Conservation (phyloP, 2,329 filamentous ascomycete species). For the Neofusicoccum sp. region DNA sequence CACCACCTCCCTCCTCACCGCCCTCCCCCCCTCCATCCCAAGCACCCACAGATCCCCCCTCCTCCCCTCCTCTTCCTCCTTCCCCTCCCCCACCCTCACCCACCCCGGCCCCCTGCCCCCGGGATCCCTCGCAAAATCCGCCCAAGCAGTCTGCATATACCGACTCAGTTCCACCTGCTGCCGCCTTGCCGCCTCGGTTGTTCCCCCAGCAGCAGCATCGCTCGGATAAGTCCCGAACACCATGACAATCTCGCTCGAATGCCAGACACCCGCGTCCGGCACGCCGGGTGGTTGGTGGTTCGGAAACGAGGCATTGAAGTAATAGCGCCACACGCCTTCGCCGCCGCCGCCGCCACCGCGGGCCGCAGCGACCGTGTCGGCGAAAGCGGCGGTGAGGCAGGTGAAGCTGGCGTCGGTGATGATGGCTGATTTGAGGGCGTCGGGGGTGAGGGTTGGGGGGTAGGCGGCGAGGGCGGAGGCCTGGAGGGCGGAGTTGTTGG, state of each 20-base stretch:
- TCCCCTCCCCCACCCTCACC: neutral
- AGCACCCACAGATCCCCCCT: neutral
- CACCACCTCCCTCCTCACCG: neutral
- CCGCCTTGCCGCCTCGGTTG: neutral
- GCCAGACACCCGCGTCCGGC: conserved; percentile 1
- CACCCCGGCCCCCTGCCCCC: neutral
- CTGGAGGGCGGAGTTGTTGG: neutral
- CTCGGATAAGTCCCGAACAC: conserved; percentile 10
- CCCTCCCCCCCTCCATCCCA: neutral
- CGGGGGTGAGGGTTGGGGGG: conserved; percentile 24
- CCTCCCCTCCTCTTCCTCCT: neutral
- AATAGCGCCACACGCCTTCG: conserved; percentile 58
- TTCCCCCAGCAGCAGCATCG: neutral
- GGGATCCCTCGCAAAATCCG: conserved; percentile 17
- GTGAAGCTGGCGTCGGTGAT: conserved; percentile 52
- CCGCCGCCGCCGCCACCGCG: conserved; percentile 29
- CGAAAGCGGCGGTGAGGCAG: conserved; percentile 57
- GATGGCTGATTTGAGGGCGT: conserved; percentile 48
- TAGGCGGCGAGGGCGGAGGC: conserved; percentile 24
- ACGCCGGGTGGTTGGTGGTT: neutral
- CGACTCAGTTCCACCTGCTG: neutral
- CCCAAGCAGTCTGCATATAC: conserved; percentile 15
- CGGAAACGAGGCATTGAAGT: conserved; percentile 54
- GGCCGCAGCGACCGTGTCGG: conserved; percentile 53
- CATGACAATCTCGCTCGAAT: neutral